Conservation (phyloP, 371 early-diverging fungal genomes). For the Lichtheimia ramosa region DNA sequence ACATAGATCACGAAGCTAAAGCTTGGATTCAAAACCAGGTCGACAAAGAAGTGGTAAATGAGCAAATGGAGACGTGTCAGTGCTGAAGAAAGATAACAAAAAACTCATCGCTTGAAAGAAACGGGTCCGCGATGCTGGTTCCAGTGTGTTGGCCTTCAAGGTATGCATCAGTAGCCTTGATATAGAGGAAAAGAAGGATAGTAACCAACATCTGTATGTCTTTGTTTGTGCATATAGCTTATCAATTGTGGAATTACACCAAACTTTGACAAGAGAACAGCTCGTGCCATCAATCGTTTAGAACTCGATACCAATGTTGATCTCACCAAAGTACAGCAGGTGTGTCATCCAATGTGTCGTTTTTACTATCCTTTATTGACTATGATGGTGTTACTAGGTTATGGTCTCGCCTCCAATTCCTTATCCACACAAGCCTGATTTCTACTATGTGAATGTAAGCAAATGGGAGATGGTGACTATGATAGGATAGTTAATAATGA, state of each 20-base stretch:
- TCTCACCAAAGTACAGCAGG: slow-evolving; percentile 55
- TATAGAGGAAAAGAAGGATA: too few relatives aligned
- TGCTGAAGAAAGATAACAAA: neutral
- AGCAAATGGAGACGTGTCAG: neutral
- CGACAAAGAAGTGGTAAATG: slow-evolving; percentile 53
- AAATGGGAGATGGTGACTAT: too few relatives aligned
- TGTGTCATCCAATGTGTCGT: slow-evolving; percentile 1
- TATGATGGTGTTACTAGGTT: slow-evolving; percentile 20
- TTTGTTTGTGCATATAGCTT: slow-evolving; percentile 20
- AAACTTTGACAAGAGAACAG: slow-evolving; percentile 50
- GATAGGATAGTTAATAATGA: neutral
- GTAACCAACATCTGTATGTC: neutral
- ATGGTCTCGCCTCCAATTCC: slow-evolving; percentile 60
- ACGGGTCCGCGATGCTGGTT: slow-evolving; percentile 54
- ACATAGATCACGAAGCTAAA: slow-evolving; percentile 45
- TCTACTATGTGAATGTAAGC: slow-evolving; percentile 61
- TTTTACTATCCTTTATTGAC: neutral
- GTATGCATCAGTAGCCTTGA: slow-evolving; percentile 11
- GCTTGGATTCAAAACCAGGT: slow-evolving; percentile 55
- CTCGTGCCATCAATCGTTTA: slow-evolving; percentile 59
- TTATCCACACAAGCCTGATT: slow-evolving; percentile 57
- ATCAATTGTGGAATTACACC: slow-evolving; percentile 65
- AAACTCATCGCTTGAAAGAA: slow-evolving; percentile 26
- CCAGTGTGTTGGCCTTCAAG: slow-evolving; percentile 44
- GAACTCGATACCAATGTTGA: slow-evolving; percentile 57